Evolutionary conservation across 306 rosid genomes (phyloP).

Genomic region (Gleditsia sinensis): DNA sequence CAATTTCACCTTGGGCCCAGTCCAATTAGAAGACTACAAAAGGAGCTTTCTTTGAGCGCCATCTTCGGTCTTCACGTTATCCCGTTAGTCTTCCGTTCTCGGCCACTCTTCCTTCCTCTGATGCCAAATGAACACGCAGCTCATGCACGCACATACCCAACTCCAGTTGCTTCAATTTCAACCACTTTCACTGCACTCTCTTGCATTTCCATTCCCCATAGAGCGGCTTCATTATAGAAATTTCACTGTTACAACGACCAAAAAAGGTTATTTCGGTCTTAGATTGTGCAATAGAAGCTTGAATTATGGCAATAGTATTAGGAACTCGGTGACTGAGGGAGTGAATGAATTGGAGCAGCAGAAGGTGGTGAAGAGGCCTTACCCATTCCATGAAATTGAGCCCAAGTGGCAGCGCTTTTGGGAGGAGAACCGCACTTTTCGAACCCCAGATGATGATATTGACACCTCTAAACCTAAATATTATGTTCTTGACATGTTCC

Average conservation of each 20-base stretch:
- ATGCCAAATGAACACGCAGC: slow-evolving; percentile 52
- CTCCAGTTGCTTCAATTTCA: slow-evolving; percentile 34
- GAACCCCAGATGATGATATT: slow-evolving; percentile 84
- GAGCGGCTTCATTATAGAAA: slow-evolving; percentile 37
- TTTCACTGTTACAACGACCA: slow-evolving; percentile 18
- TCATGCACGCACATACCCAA: slow-evolving; percentile 30
- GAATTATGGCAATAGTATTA: slow-evolving; percentile 25
- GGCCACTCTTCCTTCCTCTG: slow-evolving; percentile 23
- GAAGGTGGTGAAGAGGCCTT: slow-evolving; percentile 51
- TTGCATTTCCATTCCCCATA: slow-evolving; percentile 31
- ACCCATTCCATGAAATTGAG: slow-evolving; percentile 80
- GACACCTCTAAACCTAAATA: slow-evolving; percentile 86
- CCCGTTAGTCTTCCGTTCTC: background rate
- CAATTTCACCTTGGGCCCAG: background rate
- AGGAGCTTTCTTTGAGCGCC: background rate
- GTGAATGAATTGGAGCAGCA: slow-evolving; percentile 34
- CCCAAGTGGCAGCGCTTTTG: slow-evolving; percentile 90
- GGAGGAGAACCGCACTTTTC: slow-evolving; percentile 74
- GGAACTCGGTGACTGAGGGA: slow-evolving; percentile 39
- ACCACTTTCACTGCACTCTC: slow-evolving; percentile 26
- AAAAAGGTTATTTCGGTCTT: slow-evolving; percentile 29
- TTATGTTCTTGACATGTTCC: slow-evolving; percentile 96
- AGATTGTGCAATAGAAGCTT: slow-evolving; percentile 32
- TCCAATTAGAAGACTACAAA: background rate
- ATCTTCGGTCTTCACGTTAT: slow-evolving; percentile 20